Base-by-base conservation (phyloP, 805 yeast species). In the Metschnikowia chrysomelidarum region DNA sequence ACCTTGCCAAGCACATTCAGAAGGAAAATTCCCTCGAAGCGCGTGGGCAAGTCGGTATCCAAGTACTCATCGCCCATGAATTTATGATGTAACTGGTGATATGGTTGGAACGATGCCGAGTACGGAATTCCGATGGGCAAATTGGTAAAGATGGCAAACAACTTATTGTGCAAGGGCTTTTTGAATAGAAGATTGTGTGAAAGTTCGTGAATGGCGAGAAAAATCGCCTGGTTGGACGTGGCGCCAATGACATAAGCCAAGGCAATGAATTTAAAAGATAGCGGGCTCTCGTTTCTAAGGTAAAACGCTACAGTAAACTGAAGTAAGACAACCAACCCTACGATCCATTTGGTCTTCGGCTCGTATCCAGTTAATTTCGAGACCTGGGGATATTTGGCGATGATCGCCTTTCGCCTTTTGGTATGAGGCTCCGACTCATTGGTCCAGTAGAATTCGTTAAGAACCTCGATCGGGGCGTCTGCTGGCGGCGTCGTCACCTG, bases 111-210 rank as follows among this genome's bases (percentile, higher is more conserved):
- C 43, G 86, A 82, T 0, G 96, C 96, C 24, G 87, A 76, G 60
- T 87, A 88, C 0, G 96, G 97, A 16, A 88, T 71, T 1, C 96
- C 96, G 34, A 88, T 85, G 1, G 96, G 96, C 24, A 86, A 62
- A 56, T 88, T 88, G 23, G 87, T 74, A 46, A 85, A 65, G 7
- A 87, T 81, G 27, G 93, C 75, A 52, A 82, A 87, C 16, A 87
- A 54, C 56, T 85, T 80, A 62, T 88, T 88, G 57, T 80, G 75
- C 2, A 86, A 27, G 0, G 96, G 94, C 46, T 74, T 77, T 49
- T 76, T 83, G 73, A 88, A 88, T 2, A 85, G 85, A 35, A 88
- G 67, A 56, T 88, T 88, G 60, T 88, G 97, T 23, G 82, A 77
- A 34, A 87, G 67, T 57, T 88, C 97, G 60, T 88, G 97, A 48